Evolutionary conservation across 805 yeast species (phyloP), one percentile per base, ranked within the genome.

Genomic region (Cephaloascus albidus): DNA sequence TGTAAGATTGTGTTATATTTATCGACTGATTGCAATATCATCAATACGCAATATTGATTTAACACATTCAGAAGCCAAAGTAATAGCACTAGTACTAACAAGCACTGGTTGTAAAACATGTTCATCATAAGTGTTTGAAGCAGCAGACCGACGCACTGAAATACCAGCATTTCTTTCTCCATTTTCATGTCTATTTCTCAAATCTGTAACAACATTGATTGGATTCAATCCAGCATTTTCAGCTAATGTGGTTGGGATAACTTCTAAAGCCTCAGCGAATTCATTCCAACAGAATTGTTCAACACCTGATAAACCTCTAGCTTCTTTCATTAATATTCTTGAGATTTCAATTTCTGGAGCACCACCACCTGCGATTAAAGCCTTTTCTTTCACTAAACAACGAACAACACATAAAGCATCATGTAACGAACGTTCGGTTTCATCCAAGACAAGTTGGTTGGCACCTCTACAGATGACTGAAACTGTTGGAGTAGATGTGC

Each of bases 361-460:
- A 52, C 97, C 98, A 46, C 98, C 99, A 52, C 99, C 99, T 12
- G 97, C 96, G 64, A 93, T 88, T 55, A 85, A 68, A 1, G 89
- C 95, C 54, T 76, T 82, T 58, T 85, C 87, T 56, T 87, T 86
- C 20, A 88, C 95, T 40, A 87, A 69, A 63, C 96, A 84, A 58
- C 95, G 68, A 45, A 83, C 71, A 40, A 90, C 98, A 73, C 99
- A 93, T 42, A 93, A 72, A 0, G 98, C 97, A 62, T 93, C 99
- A 55, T 93, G 99, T 46, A 93, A 68, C 3, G 97, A 89, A 64
- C 99, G 81, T 59, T 93, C 99, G 31, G 97, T 80, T 67, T 93
- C 99, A 62, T 93, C 98, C 42, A 93, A 68, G 38, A 90, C 81
- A 65, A 87, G 75, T 45, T 72, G 72, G 61, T 93, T 93, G 40